A percentile compares a stretch with the other conserved stretches of the same genome.
These are phyloP conservation scores for Arachis hypogaea DNA, from an alignment of 306 rosid genomes.

Conservation along the genomic window DNA sequence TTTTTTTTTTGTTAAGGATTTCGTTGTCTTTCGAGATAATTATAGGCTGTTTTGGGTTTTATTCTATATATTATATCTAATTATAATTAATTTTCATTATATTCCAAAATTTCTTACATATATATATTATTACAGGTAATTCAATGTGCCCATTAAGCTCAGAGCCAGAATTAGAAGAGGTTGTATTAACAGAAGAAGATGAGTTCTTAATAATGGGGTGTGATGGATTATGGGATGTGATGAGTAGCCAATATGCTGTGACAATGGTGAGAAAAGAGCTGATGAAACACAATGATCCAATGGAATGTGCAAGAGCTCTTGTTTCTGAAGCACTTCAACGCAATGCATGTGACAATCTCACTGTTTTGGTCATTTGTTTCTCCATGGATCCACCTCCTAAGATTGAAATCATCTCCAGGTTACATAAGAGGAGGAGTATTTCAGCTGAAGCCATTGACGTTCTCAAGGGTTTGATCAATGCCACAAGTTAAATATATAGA, in stretches of 20 bases:
- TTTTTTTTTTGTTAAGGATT: no score
- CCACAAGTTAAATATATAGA: no score
- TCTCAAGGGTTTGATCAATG: conserved; percentile 59
- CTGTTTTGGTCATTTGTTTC: conserved; percentile 67
- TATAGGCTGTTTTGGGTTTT: no score
- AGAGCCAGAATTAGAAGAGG: conserved; percentile 64
- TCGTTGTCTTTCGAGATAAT: no score
- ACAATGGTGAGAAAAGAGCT: conserved; percentile 73
- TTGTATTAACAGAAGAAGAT: conserved; percentile 56
- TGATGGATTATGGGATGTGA: conserved; percentile 81
- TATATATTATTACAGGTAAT: background rate
- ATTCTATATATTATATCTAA: no score
- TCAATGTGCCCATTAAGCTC: conserved; percentile 64
- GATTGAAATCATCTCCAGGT: conserved; percentile 52
- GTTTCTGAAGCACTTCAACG: conserved; percentile 68
- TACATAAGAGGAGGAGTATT: conserved; percentile 68
- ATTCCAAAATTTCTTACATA: no score
- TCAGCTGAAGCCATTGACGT: conserved; percentile 74
- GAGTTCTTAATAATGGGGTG: conserved; percentile 72
- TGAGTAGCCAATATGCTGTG: conserved; percentile 80
- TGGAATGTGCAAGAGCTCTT: conserved; percentile 51
- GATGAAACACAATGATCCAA: conserved; percentile 64
- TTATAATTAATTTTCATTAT: no score
- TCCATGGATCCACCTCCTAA: conserved; percentile 62
- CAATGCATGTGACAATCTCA: conserved; percentile 65